Base-by-base conservation (phyloP, 495 filamentous ascomycete species). In the Trichoderma erinaceum region DNA sequence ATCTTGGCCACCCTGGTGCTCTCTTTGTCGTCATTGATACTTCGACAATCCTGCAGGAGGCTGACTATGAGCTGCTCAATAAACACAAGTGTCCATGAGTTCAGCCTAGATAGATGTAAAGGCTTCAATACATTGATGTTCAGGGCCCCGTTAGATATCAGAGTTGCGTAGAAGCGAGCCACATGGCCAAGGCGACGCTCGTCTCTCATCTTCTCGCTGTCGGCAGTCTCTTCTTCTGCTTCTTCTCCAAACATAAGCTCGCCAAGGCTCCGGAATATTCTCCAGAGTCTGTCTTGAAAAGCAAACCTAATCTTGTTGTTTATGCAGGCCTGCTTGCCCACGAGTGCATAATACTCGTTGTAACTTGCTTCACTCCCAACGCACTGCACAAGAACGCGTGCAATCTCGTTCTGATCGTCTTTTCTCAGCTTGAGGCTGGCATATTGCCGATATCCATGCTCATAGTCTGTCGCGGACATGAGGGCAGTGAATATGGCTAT, bases 261-360 rank as follows among this genome's bases (percentile, higher is more conserved):
- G 63, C 92, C 93, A 81, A 97, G 87, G 58, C 85, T 82, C 76
- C 89, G 90, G 78, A 97, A 93, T n/a, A 93, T 79, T 70, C 90
- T 91, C 89, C 92, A 97, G 1, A 97, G 80, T 23, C 87, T 84
- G 71, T 90, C 92, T 75, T 93, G 90, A 73, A 99, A 97, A 4
- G 89, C 88, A 81, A 90, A 90, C 68, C 86, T 88, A 38, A 96
- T 78, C 69, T 87, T 88, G 65, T 85, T 87, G 46, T 90, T 88
- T 5, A 81, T 81, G 72, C 92, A 92, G 15, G 97, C 78, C 67
- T 86, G 87, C 52, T 86, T 84, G 13, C 93, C 91, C 25, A 99
- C 85, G 0, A 97, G 79, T 0, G 92, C 89, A 73, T 99, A 99
- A 79, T 96, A 99, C 0, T 91, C 92, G 75, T 98, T 99, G 77